Evolutionary conservation across 2,329 filamentous ascomycete genomes (phyloP), one percentile per base, ranked within the genome.

Genomic region (Aspergillus sp.): DNA sequence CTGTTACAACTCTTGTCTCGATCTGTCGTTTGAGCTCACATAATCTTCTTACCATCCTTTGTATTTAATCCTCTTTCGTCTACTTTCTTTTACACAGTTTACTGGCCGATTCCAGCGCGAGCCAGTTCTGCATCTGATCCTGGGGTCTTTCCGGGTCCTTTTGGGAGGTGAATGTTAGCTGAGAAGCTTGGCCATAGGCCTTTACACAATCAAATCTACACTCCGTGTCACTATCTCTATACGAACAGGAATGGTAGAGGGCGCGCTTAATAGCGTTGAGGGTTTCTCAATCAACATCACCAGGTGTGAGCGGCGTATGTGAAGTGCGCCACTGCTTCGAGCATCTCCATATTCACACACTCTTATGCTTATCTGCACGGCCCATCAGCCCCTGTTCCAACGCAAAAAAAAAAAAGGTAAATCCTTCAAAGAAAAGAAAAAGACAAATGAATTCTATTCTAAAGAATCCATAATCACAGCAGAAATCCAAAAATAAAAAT

Each of bases 401-500:
- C 4, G n/a, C 28, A 8, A 5, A 45, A 28, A 38, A 45, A 28
- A 38, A 4, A 19, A 13, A 22, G n/a, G 22, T 22, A 25, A 45
- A 58, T 34, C 9, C 7, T 8, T 22, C 25, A 7, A 13, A 15
- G 22, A 4, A 50, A 45, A 51, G 41, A 48, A 51, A 49, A 48
- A 31, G 15, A 1, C 5, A 25, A 55, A n/a, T n/a, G 13, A 19
- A 9, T 7, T 28, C 25, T 1, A 28, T 28, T 7, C 25, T 7
- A 4, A 17, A 28, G 11, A 6, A 22, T 19, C 11, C 13, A 7
- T 2, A 7, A 19, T n/a, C n/a, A 7, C 4, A 9, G 25, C 17
- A 0, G 38, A 23, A 53, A 71, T 70, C 73, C 72, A 66, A 66
- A 64, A 54, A 68, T 70, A 69, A 70, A 65, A 72, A 76, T 79